Evolutionary conservation across 805 yeast genomes (phyloP).

Genomic region (Wickerhamiella sergipiensis): DNA sequence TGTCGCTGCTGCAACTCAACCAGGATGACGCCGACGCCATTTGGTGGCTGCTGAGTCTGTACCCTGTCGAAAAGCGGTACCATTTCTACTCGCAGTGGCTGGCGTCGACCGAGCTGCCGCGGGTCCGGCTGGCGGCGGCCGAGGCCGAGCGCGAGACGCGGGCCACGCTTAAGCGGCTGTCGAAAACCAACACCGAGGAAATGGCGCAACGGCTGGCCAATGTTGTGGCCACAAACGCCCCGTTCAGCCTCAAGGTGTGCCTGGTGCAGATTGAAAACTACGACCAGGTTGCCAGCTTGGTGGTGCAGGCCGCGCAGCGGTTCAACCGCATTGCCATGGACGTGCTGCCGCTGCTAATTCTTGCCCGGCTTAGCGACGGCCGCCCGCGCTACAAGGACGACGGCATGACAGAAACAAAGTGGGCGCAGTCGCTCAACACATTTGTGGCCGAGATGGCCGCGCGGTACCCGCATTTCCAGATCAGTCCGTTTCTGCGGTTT

Average conservation of each 20-base stretch:
- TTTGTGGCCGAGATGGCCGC: conserved; percentile 65
- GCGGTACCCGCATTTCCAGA: conserved; percentile 40
- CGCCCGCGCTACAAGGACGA: conserved; percentile 56
- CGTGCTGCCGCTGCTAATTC: conserved; percentile 55
- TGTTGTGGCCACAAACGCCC: conserved; percentile 61
- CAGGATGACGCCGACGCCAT: conserved; percentile 49
- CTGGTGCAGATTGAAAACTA: conserved; percentile 82
- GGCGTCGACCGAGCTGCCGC: conserved; percentile 18
- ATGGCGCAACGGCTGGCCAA: conserved; percentile 65
- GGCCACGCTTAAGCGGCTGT: conserved; percentile 62
- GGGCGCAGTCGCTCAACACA: conserved; percentile 70
- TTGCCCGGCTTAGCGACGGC: conserved; percentile 57
- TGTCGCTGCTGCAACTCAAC: conserved; percentile 40
- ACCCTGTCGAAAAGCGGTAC: conserved; percentile 50
- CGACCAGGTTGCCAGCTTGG: conserved; percentile 66
- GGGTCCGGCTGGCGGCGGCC: conserved; percentile 44
- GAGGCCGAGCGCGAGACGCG: conserved; percentile 70
- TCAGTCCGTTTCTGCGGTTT: conserved; percentile 46
- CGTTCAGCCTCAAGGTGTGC: conserved; percentile 58
- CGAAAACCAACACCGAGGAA: conserved; percentile 60
- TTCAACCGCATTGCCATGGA: conserved; percentile 79
- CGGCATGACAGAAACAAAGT: conserved; percentile 66
- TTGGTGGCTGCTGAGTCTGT: conserved; percentile 38
- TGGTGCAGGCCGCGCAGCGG: conserved; percentile 64
- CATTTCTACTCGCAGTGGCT: conserved; percentile 68